Evolutionary conservation across 257 asterid genomes (phyloP), one percentile per base, ranked within the genome.

Genomic region (Coffea canephora): DNA sequence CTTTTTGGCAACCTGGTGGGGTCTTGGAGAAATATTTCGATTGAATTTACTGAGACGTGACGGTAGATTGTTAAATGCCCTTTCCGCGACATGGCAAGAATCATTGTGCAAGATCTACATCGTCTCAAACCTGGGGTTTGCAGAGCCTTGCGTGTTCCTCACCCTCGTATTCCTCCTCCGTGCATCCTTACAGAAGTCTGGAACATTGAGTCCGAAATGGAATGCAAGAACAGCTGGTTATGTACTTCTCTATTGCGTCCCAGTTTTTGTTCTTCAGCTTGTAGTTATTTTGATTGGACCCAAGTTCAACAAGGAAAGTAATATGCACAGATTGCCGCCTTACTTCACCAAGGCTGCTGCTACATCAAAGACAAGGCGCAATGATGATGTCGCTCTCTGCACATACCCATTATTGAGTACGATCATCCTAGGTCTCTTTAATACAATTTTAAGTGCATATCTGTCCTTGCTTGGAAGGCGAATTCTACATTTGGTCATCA

Each of bases 101-200:
- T 84, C 81, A 31, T 46, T 90, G 66, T 94, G 98, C 97, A 92
- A 91, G 84, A 83, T 87, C 84, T 94, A 92, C 93, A 86, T 94
- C 12, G 89, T 94, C 18, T 91, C 97, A 23, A 94, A 87, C 89
- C 87, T 94, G 41, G 98, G 98, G 81, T 90, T 94, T 80, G 86
- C 97, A 62, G 98, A 94, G 82, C 98, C 97, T 52, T 91, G 94
- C 85, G 76, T 94, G 77, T 90, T 87, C 84, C 97, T 94, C 86
- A 86, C 91, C 74, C 89, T 92, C 39, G 80, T 87, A 34, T 86
- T 94, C 82, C 98, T 94, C 73, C 94, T 94, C 11, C 96, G 92
- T 43, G 94, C 95, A 54, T 91, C 97, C 0, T 71, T 94, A 39
- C 96, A 89, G 89, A 92, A 87, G 77, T 79, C 90, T 0, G 95